A percentile compares a stretch with the other conserved stretches of the same genome.
Conservation (phyloP, 352 stramenopile species). For the Globisporangium viniferum region DNA sequence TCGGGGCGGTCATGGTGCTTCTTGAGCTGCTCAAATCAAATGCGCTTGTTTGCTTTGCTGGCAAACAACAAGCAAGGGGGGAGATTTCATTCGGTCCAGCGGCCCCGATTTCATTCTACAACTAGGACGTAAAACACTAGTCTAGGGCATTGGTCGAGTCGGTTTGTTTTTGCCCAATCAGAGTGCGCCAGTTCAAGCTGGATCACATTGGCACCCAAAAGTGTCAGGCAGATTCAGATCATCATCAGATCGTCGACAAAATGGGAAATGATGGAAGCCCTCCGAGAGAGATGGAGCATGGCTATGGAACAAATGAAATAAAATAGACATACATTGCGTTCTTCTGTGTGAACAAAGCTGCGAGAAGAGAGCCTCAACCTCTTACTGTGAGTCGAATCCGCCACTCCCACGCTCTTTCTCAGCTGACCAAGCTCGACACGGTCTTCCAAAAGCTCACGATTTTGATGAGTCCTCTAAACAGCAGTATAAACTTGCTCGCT, state of each 20-base stretch:
- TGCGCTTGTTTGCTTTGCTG: slow-evolving; percentile 23
- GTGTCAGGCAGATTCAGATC: background rate
- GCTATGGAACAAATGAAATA: slow-evolving; percentile 7
- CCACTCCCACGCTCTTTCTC: background rate
- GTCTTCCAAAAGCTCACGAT: background rate
- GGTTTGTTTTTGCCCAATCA: slow-evolving; percentile 20
- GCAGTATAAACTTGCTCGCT: too few relatives aligned
- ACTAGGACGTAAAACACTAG: background rate
- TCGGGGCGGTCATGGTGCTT: slow-evolving; percentile 70
- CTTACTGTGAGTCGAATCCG: background rate
- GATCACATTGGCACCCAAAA: background rate
- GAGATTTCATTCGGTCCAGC: slow-evolving; percentile 3
- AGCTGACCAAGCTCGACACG: background rate
- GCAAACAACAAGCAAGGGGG: slow-evolving; percentile 13
- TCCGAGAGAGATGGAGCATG: background rate
- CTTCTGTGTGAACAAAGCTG: background rate
- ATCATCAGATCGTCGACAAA: background rate
- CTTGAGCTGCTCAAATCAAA: slow-evolving; percentile 3
- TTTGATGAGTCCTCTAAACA: too few relatives aligned
- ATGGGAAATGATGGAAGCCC: too few relatives aligned
- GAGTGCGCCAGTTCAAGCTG: slow-evolving; percentile 25
- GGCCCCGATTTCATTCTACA: background rate
- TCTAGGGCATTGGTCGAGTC: background rate
- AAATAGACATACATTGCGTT: slow-evolving; percentile 20
- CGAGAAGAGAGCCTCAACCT: background rate